These are phyloP conservation scores for Physcomitrellopsis africana DNA, from an alignment of 225 moss, liverwort and hornwort genomes.

Conservation along the genomic window DNA sequence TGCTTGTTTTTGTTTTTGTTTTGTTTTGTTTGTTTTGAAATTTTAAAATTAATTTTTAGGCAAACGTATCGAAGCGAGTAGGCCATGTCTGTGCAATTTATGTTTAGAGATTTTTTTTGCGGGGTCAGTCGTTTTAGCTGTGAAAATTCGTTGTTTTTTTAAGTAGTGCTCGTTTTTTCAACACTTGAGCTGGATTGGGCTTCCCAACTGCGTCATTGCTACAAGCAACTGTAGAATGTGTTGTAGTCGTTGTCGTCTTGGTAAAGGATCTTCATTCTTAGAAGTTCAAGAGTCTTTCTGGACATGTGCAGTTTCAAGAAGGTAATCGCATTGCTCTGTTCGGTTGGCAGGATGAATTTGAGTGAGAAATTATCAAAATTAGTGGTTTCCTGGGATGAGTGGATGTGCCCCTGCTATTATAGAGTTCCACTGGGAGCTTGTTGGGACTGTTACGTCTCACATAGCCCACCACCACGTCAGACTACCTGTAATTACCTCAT, in stretches of 20 bases:
- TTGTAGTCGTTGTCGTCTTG: background rate
- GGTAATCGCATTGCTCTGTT: slow-evolving; percentile 11
- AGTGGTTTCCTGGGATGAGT: slow-evolving; percentile 4
- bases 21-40: background rate
- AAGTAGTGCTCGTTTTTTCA: background rate
- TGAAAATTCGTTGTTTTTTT: background rate
- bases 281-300: background rate
- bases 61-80: background rate
- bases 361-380: background rate
- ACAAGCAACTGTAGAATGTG: background rate
- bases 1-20: background rate
- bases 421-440: slow-evolving; percentile 20
- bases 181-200: slow-evolving; percentile 12
- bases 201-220: background rate
- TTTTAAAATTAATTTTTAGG: too few species aligned
- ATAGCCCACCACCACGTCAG: too few species aligned
- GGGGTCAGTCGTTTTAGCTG: background rate
- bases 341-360: background rate
- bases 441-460: slow-evolving; percentile 6
- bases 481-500: too few species aligned
- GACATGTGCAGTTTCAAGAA: slow-evolving; percentile 16
- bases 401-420: slow-evolving; percentile 17
- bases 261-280: background rate
- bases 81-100: background rate
- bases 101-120: background rate